Percentiles rank a stretch among this genome's conserved stretches.
Evolutionary conservation across 169 alveolate species (phyloP).

Genomic region (Eimeria sp.): DNA sequence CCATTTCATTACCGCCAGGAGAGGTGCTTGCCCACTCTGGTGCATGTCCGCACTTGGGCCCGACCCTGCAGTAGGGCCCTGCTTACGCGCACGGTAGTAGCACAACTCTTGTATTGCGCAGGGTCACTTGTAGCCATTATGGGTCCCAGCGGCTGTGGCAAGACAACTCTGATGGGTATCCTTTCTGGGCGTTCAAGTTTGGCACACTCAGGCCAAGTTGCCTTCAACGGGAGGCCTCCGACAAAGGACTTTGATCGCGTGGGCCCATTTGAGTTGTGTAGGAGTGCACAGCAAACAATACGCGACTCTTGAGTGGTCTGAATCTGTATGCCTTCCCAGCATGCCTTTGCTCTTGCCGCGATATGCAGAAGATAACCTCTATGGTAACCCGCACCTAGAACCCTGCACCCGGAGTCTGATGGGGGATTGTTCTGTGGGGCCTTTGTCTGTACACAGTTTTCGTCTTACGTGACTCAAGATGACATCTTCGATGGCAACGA

Average conservation of each 20-base stretch:
- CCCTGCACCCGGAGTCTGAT: not conserved
- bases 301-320: not conserved
- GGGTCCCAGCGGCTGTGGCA: conserved; percentile 75
- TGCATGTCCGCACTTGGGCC: not conserved
- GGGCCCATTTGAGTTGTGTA: not conserved
- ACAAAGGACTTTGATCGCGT: conserved; percentile 37
- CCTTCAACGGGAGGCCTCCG: conserved; percentile 41
- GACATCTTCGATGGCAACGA: conserved; percentile 73
- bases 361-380: not conserved
- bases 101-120: not conserved
- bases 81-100: not conserved
- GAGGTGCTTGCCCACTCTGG: not conserved
- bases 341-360: not conserved
- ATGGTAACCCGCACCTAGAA: not conserved
- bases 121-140: conserved; percentile 62
- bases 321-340: not conserved
- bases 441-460: not conserved
- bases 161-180: conserved; percentile 64
- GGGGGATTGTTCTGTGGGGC: not conserved
- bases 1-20: not conserved
- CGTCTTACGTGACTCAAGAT: conserved; percentile 28
- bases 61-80: not conserved
- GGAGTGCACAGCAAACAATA: not conserved
- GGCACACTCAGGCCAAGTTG: conserved; percentile 26
- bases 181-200: conserved; percentile 6